Evolutionary conservation across 768 basidiomycete genomes (phyloP), one percentile per base, ranked within the genome.

Genomic region (Lentinula detonsa): DNA sequence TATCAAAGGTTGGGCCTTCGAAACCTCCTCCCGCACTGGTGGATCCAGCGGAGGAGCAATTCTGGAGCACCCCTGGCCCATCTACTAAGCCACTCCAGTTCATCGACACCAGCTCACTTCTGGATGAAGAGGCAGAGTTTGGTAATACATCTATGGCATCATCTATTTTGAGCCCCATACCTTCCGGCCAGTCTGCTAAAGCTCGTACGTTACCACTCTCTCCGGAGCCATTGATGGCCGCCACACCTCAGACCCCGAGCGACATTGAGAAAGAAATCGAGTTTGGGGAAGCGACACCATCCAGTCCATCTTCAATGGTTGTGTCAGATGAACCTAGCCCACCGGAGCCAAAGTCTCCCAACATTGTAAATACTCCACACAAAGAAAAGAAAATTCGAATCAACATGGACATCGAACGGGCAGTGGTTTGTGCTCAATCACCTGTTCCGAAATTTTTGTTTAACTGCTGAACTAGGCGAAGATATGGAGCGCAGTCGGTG

Each of bases 401-500:
- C n/a, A 90, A 82, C 45, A 72, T 74, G 10, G 85, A 89, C 61
- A 75, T 88, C 23, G 88, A 91, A 64, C 76, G 76, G 40, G 86
- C 89, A 52, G 76, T 81, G 59, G 90, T 86, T 73, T 63, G 85
- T 75, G 16, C 53, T 59, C 21, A 16, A 23, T 40, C 10, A 18
- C 37, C 5, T 37, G 13, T 51, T 33, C 15, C 23, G 5, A 15
- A 31, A 2, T 28, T 13, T 40, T n/a, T 3, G 11, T 16, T 28
- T 56, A 16, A 42, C 39, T 61, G 53, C 50, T 16, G 2, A 33
- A 42, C 7, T 64, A 92, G 91, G 69, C 78, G 31, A 90, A 84
- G 67, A 86, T 93, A 64, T 89, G 88, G 87, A 62, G 75, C 10
- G 82, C 85, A 9, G 75, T 86, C 10, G 83, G 85, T 18, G 88